Evolutionary conservation across 805 yeast species (phyloP).

Genomic region (Babjeviella inositovora): DNA sequence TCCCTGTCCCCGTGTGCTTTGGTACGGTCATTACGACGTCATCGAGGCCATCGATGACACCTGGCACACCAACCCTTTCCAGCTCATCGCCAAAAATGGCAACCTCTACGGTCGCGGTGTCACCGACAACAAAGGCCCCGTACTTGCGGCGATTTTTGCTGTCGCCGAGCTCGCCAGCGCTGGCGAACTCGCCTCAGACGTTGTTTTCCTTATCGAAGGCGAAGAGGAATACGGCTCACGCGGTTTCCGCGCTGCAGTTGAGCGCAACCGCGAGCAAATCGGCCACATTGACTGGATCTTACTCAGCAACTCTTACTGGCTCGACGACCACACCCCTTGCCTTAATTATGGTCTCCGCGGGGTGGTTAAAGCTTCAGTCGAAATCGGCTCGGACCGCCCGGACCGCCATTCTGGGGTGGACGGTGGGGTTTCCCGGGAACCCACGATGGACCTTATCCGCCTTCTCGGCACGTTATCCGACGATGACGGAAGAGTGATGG

Average conservation of each 20-base stretch:
- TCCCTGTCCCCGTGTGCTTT: slow-evolving; percentile 34
- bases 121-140: slow-evolving; percentile 90
- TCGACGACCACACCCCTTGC: slow-evolving; percentile 80
- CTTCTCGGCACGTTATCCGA: slow-evolving; percentile 48
- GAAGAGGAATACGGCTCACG: slow-evolving; percentile 90
- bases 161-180: slow-evolving; percentile 53
- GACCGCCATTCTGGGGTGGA: slow-evolving; percentile 95
- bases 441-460: slow-evolving; percentile 72
- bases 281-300: slow-evolving; percentile 80
- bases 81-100: slow-evolving; percentile 64
- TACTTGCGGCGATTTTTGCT: slow-evolving; percentile 73
- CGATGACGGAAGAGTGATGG: slow-evolving; percentile 27
- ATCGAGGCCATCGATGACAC: slow-evolving; percentile 54
- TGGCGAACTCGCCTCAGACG: slow-evolving; percentile 45
- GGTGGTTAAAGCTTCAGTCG: slow-evolving; percentile 66
- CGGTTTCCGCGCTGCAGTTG: slow-evolving; percentile 65
- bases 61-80: slow-evolving; percentile 76
- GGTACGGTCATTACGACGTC: slow-evolving; percentile 96
- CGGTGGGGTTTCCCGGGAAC: slow-evolving; percentile 84
- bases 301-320: slow-evolving; percentile 87
- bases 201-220: slow-evolving; percentile 80
- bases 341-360: slow-evolving; percentile 91
- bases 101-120: slow-evolving; percentile 85
- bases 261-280: slow-evolving; percentile 28
- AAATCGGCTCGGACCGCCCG: slow-evolving; percentile 55